phyloP scores from a whole-genome alignment of 495 filamentous ascomycete species.

The Hyaloscypha finlandica region DNA sequence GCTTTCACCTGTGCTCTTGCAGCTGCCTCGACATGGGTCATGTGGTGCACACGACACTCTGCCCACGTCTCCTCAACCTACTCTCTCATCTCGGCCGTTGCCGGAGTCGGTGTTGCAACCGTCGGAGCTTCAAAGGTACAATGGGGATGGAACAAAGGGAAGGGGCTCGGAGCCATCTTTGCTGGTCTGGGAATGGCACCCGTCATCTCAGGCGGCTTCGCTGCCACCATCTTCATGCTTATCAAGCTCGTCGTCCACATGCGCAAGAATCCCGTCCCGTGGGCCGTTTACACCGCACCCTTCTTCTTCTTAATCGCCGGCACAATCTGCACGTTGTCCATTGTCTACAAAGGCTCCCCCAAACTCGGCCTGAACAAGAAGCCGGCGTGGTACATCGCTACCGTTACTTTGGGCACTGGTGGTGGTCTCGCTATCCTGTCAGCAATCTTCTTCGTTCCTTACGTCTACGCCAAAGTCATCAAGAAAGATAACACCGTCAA shows the following conservation, averaged over 20 bases:
- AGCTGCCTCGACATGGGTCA: constrained; percentile 49
- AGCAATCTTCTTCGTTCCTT: constrained; percentile 64
- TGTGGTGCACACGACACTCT: constrained; percentile 64
- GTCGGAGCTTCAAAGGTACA: constrained; percentile 61
- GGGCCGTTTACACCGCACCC: constrained; percentile 60
- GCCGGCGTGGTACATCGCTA: constrained; percentile 48
- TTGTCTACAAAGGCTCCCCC: constrained; percentile 59
- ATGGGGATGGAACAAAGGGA: constrained; percentile 49
- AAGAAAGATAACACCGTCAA: constrained; percentile 56
- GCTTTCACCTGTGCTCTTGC: constrained; percentile 63
- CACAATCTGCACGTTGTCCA: constrained; percentile 53
- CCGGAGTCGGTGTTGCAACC: constrained; percentile 64
- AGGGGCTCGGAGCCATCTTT: constrained; percentile 60
- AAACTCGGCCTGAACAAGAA: constrained; percentile 45
- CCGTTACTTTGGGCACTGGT: constrained; percentile 32
- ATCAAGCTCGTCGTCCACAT: constrained; percentile 67
- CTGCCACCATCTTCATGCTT: constrained; percentile 61
- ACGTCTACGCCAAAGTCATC: constrained; percentile 59
- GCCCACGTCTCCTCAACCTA: constrained; percentile 67
- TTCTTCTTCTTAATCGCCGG: constrained; percentile 63
- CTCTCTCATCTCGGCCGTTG: constrained; percentile 61
- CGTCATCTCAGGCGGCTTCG: constrained; percentile 57
- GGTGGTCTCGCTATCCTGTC: constrained; percentile 52
- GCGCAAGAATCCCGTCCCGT: constrained; percentile 56
- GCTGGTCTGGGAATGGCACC: constrained; percentile 67